Percentiles rank a stretch among this genome's conserved stretches.
Evolutionary conservation across 2,329 filamentous ascomycete species (phyloP).

Genomic region (Cryphonectria japonica): DNA sequence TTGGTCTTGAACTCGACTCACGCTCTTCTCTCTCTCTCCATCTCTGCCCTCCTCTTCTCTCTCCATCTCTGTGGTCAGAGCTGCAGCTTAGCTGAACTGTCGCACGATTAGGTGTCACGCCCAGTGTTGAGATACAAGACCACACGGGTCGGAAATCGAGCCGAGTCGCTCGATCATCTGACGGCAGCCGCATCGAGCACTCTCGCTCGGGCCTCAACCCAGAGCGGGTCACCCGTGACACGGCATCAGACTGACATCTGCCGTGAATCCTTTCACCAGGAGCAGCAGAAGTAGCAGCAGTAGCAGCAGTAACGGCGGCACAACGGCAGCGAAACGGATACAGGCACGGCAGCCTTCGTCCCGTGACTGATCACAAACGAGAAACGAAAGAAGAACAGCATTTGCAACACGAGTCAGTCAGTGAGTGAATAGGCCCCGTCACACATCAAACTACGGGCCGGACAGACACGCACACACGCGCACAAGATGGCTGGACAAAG

Average conservation of each 20-base stretch:
- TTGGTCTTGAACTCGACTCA: conserved; percentile 4
- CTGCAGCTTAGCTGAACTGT: conserved; percentile 1
- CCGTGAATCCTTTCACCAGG: conserved; percentile 26
- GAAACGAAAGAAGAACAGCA: neutral
- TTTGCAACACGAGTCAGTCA: neutral
- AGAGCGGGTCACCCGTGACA: conserved; percentile 24
- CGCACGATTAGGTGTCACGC: conserved; percentile 19
- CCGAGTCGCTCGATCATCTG: conserved; percentile 23
- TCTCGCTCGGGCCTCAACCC: conserved; percentile 18
- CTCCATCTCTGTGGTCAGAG: neutral
- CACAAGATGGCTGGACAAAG: conserved; percentile 37
- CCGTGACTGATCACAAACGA: conserved; percentile 19
- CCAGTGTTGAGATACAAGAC: conserved; percentile 3
- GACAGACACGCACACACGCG: neutral
- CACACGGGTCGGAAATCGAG: conserved; percentile 17
- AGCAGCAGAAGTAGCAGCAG: neutral
- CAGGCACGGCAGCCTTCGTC: conserved; percentile 22
- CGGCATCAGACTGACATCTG: conserved; percentile 29
- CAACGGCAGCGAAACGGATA: conserved; percentile 16
- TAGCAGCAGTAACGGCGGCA: conserved; percentile 9
- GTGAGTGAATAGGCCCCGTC: neutral
- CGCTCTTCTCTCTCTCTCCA: neutral
- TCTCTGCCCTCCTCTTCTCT: neutral
- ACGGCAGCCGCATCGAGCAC: conserved; percentile 17
- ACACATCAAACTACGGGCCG: conserved; percentile 8